phyloP scores from a whole-genome alignment of 2,329 filamentous ascomycete species.

The Colletotrichum tropicicola region DNA sequence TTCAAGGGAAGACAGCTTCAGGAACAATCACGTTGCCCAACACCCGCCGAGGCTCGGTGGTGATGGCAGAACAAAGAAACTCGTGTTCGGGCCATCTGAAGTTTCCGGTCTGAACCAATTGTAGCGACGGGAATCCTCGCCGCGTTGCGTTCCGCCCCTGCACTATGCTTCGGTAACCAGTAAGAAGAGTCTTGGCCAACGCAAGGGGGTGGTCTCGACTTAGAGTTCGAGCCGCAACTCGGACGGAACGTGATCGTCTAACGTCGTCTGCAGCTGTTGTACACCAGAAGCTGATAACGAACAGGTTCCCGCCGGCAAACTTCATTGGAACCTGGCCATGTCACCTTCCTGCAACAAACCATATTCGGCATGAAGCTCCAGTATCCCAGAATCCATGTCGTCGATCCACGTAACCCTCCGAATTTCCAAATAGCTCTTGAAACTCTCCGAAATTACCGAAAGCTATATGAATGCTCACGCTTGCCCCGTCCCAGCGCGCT shows the following conservation, averaged over 20 bases:
- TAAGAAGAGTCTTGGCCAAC: not conserved
- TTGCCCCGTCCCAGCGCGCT: no score
- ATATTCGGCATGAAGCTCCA: not conserved
- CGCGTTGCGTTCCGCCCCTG: no score
- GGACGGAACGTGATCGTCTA: not conserved
- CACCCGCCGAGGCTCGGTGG: no score
- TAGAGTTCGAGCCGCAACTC: not conserved
- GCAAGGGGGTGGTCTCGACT: not conserved
- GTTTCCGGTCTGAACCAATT: not conserved
- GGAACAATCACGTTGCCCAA: no score
- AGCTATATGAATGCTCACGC: not conserved
- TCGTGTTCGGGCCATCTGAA: not conserved
- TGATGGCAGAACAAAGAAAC: not conserved
- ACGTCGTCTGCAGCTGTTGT: no score
- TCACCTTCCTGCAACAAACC: not conserved
- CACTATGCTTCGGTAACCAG: no score
- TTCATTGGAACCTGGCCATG: not conserved
- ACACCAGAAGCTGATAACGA: no score
- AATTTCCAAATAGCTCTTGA: no score
- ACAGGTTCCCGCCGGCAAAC: no score
- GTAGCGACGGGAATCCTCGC: no score
- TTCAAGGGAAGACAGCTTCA: no score
- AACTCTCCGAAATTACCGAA: not conserved
- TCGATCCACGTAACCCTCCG: slow-evolving; percentile 18
- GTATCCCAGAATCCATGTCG: not conserved